Percentiles rank a stretch among this genome's conserved stretches.
These are phyloP conservation scores for Plasmodium knowlesi DNA, from an alignment of 169 alveolate species.

Conservation along the genomic window DNA sequence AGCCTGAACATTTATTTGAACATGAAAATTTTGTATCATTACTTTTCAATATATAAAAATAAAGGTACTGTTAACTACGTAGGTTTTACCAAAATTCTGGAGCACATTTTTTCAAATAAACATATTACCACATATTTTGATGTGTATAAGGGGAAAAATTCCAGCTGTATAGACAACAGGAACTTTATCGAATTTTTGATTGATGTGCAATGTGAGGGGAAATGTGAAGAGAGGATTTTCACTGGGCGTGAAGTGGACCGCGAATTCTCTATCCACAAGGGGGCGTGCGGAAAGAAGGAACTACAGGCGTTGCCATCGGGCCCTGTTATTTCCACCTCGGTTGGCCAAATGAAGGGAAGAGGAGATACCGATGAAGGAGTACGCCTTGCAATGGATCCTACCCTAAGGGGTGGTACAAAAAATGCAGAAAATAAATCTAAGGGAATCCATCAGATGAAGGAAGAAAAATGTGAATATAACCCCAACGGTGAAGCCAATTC, in stretches of 20 bases:
- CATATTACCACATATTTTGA: conserved; percentile 57
- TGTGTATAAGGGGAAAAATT: conserved; percentile 33
- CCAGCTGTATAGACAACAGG: conserved; percentile 53
- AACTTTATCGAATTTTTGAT: conserved; percentile 58
- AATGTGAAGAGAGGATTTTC: conserved; percentile 56
- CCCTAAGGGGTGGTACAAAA: not conserved
- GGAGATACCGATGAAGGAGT: not conserved
- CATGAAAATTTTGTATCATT: conserved; percentile 72
- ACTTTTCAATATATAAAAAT: conserved; percentile 74
- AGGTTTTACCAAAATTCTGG: conserved; percentile 75
- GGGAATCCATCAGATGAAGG: not conserved
- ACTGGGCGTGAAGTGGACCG: not conserved
- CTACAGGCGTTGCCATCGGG: not conserved
- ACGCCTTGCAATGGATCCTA: not conserved
- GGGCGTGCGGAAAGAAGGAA: not conserved
- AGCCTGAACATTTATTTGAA: conserved; percentile 73
- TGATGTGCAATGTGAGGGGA: conserved; percentile 73
- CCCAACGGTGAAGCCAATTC: not conserved
- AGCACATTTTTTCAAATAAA: conserved; percentile 72
- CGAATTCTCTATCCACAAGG: not conserved
- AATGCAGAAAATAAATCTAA: not conserved
- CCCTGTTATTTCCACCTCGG: not conserved
- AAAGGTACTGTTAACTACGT: conserved; percentile 62
- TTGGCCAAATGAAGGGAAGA: not conserved
- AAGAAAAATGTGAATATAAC: not conserved